These are phyloP conservation scores for Cornus controversa DNA, from an alignment of 148 eudicot species.

Conservation along the genomic window DNA sequence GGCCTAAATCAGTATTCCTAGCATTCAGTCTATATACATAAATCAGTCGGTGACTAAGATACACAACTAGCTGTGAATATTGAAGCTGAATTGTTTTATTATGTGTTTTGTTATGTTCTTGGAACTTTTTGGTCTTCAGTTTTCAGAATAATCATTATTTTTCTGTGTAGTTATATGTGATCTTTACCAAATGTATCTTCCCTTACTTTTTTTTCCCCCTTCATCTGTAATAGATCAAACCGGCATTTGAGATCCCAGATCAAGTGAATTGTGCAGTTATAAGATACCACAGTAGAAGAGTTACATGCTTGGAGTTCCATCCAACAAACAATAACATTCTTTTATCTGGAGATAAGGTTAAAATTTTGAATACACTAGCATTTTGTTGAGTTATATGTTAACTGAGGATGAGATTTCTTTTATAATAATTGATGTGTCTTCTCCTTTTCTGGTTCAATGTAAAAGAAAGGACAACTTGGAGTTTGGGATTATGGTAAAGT, in stretches of 20 bases:
- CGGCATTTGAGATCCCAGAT: slow-evolving; percentile 77
- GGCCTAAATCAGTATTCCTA: no score
- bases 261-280: slow-evolving; percentile 80
- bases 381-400: neutral
- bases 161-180: neutral
- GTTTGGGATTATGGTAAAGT: slow-evolving; percentile 89
- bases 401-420: neutral
- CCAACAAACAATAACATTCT: slow-evolving; percentile 78
- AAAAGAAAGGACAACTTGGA: slow-evolving; percentile 98
- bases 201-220: neutral
- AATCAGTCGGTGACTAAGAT: no score
- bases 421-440: neutral
- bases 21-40: no score
- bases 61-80: neutral
- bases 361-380: neutral
- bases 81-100: no score
- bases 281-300: slow-evolving; percentile 89
- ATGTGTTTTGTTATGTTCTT: neutral
- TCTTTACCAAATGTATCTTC: neutral
- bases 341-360: slow-evolving; percentile 95
- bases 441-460: slow-evolving; percentile 6
- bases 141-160: neutral
- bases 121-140: slow-evolving; percentile 1
- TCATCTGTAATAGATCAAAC: slow-evolving; percentile 59
- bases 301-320: slow-evolving; percentile 96